Evolutionary conservation across 2,329 filamentous ascomycete genomes (phyloP).

Genomic region (Clonostachys sp.): DNA sequence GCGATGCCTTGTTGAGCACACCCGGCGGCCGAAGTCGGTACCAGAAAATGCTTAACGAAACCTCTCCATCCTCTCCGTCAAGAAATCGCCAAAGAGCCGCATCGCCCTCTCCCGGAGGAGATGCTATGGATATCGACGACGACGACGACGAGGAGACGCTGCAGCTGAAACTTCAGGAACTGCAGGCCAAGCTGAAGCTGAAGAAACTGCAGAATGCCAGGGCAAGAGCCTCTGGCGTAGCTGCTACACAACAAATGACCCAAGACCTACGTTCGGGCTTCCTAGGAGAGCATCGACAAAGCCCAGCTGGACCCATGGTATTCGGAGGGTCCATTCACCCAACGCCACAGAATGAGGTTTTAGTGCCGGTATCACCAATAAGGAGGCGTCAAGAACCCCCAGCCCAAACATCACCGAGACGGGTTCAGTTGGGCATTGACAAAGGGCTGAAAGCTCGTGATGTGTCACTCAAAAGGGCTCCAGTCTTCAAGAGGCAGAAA

Average conservation of each 20-base stretch:
- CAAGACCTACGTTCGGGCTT: background rate
- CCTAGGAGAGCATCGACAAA: too few species aligned
- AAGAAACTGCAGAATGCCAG: conserved; percentile 73
- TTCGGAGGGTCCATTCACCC: background rate
- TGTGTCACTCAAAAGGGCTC: conserved; percentile 75
- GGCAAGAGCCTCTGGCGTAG: conserved; percentile 6
- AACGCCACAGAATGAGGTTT: conserved; percentile 33
- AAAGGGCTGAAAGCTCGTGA: conserved; percentile 79
- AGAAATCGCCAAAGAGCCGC: conserved; percentile 8
- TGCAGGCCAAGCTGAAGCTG: conserved; percentile 80
- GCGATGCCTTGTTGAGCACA: conserved; percentile 60
- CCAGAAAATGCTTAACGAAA: conserved; percentile 60
- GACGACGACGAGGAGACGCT: conserved; percentile 88
- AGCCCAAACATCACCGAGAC: conserved; percentile 69
- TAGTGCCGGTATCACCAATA: conserved; percentile 75
- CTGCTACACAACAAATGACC: background rate
- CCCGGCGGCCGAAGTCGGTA: conserved; percentile 77
- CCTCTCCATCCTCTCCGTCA: conserved; percentile 66
- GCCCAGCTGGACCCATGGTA: background rate
- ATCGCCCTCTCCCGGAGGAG: too few species aligned
- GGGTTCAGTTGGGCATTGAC: conserved; percentile 81
- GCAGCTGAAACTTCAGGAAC: conserved; percentile 79
- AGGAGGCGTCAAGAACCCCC: conserved; percentile 46
- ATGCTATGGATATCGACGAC: conserved; percentile 37
- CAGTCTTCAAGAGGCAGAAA: conserved; percentile 14